Evolutionary conservation across 768 basidiomycete genomes (phyloP).

Genomic region (Suillus brevipes): DNA sequence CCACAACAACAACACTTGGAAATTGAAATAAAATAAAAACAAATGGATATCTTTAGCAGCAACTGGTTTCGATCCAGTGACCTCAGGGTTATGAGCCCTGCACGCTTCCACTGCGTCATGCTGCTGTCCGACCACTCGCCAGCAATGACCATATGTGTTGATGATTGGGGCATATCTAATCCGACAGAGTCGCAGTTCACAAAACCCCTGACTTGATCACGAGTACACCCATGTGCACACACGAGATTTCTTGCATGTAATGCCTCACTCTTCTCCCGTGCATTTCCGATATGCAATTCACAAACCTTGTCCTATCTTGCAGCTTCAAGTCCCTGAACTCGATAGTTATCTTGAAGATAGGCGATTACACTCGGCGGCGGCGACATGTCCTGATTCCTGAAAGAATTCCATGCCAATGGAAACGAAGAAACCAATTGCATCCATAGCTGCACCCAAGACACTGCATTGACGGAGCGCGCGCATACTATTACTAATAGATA

Average conservation of each 20-base stretch:
- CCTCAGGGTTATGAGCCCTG: conserved; percentile 31
- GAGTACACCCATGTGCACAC: neutral
- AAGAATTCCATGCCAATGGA: neutral
- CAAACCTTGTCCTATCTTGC: neutral
- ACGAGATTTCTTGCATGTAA: neutral
- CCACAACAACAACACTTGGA: conserved; percentile 8
- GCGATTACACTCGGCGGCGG: neutral
- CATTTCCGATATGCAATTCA: neutral
- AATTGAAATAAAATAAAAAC: neutral
- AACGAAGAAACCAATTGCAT: neutral
- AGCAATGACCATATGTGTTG: too few relatives aligned
- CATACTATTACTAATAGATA: neutral
- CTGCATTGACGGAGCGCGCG: neutral
- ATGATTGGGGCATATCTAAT: too few relatives aligned
- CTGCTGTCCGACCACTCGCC: conserved; percentile 9
- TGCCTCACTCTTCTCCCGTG: neutral
- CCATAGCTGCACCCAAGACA: neutral
- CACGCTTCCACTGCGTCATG: conserved; percentile 33
- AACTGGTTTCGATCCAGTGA: conserved; percentile 35
- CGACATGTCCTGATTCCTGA: neutral
- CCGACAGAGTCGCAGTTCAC: too few relatives aligned
- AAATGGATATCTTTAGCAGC: conserved; percentile 19
- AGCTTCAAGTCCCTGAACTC: neutral
- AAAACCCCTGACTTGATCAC: neutral
- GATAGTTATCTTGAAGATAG: neutral